phyloP scores from a whole-genome alignment of 306 rosid genomes.

The Hylodesmum podocarpum region DNA sequence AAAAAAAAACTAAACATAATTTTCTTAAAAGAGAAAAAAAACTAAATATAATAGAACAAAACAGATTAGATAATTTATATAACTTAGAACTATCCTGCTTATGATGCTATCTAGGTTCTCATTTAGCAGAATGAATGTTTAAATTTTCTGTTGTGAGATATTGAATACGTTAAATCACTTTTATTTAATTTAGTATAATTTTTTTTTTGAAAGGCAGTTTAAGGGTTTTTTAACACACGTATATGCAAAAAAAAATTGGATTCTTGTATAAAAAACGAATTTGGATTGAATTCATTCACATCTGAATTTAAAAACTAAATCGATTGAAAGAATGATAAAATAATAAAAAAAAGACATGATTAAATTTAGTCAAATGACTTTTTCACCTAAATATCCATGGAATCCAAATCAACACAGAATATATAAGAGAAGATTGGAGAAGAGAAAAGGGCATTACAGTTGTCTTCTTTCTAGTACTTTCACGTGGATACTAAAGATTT shows the following conservation, averaged over 20 bases:
- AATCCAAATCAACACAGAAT: neutral
- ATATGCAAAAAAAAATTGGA: no score
- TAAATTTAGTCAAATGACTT: neutral
- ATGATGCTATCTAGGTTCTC: neutral
- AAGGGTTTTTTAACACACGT: no score
- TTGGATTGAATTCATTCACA: neutral
- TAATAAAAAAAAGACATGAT: neutral
- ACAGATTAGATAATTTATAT: neutral
- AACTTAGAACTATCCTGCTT: neutral
- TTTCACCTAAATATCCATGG: neutral
- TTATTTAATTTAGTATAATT: neutral
- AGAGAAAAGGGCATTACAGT: constrained; percentile 8
- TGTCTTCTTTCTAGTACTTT: constrained; percentile 20
- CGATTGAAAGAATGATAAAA: neutral
- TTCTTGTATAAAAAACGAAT: neutral
- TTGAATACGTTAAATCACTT: neutral
- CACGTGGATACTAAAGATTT: constrained; percentile 25
- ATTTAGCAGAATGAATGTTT: neutral
- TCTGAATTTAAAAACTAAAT: neutral
- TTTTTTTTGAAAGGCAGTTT: no score
- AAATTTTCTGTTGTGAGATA: neutral
- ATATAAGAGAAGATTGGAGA: neutral
- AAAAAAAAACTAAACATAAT: no score
- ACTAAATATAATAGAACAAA: neutral
- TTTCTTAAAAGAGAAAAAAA: no score